These are phyloP conservation scores for Trichopus zeylanicus DNA, from an alignment of 116 monocot genomes.

Conservation along the genomic window DNA sequence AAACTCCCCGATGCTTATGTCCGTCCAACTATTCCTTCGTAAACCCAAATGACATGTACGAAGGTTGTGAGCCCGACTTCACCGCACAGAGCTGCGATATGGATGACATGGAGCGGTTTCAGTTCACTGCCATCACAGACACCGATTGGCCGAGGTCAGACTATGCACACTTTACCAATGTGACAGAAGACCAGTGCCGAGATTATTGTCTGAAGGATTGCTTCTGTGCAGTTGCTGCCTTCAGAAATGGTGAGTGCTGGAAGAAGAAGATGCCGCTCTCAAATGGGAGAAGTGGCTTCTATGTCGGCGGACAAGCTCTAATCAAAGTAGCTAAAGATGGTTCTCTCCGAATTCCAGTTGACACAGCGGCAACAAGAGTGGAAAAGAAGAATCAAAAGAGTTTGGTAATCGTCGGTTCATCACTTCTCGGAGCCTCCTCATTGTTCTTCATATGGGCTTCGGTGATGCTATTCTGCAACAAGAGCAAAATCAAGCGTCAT, in stretches of 20 bases:
- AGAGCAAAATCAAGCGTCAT: too few relatives aligned
- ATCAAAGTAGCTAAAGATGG: conserved; percentile 16
- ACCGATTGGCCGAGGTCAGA: conserved; percentile 22
- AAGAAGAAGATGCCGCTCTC: conserved; percentile 35
- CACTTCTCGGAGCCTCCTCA: conserved; percentile 11
- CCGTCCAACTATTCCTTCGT: conserved; percentile 12
- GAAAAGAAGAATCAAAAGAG: background rate
- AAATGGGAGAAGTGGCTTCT: conserved; percentile 10
- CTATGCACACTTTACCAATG: conserved; percentile 12
- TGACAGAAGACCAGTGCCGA: conserved; percentile 9
- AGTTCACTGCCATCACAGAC: background rate
- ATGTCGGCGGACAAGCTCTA: conserved; percentile 1
- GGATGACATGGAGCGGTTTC: background rate
- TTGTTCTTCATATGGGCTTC: conserved; percentile 3
- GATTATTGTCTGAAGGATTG: conserved; percentile 22
- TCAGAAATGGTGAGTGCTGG: conserved; percentile 8
- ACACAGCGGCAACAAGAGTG: background rate
- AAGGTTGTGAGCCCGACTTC: conserved; percentile 25
- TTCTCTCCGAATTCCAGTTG: background rate
- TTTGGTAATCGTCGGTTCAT: background rate
- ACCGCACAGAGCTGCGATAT: background rate
- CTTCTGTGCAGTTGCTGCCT: conserved; percentile 23
- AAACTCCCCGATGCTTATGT: conserved; percentile 12
- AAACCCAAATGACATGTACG: conserved; percentile 5
- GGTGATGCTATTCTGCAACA: background rate